Conservation (phyloP, 495 filamentous ascomycete genomes). For the Cudoniella acicularis region DNA sequence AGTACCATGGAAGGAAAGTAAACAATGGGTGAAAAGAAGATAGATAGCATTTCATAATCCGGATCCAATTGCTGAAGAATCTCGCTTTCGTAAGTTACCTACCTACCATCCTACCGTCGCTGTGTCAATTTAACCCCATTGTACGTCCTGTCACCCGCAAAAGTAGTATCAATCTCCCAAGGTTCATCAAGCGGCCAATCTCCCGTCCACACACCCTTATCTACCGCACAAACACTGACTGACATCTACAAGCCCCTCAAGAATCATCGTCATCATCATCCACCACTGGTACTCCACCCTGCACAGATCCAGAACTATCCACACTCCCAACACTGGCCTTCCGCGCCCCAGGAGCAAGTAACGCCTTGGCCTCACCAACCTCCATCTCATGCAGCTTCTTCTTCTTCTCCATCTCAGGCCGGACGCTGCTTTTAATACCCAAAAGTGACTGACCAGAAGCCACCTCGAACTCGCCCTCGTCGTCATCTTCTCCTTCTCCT, state of each 20-base stretch:
- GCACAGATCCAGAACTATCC: slow-evolving; percentile 16
- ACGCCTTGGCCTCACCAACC: slow-evolving; percentile 46
- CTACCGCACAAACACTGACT: neutral
- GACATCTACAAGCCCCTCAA: neutral
- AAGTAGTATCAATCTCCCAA: neutral
- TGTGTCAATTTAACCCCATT: no score
- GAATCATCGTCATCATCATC: neutral
- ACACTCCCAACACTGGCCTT: slow-evolving; percentile 15
- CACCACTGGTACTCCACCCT: neutral
- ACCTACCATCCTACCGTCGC: no score
- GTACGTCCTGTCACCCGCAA: neutral
- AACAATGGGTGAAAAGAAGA: no score
- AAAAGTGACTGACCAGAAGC: slow-evolving; percentile 35
- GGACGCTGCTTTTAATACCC: slow-evolving; percentile 8
- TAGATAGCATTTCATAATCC: no score
- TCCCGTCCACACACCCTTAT: neutral
- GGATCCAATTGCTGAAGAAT: no score
- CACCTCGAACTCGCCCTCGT: slow-evolving; percentile 47
- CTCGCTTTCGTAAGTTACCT: no score
- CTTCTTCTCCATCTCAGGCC: slow-evolving; percentile 38
- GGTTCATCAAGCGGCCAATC: neutral
- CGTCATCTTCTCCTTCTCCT: slow-evolving; percentile 35
- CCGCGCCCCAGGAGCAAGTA: slow-evolving; percentile 21
- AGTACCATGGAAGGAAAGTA: no score
- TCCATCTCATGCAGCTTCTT: slow-evolving; percentile 53